phyloP scores from a whole-genome alignment of 1,139 yeast genomes.

The Blastobotrys petasosporus region DNA sequence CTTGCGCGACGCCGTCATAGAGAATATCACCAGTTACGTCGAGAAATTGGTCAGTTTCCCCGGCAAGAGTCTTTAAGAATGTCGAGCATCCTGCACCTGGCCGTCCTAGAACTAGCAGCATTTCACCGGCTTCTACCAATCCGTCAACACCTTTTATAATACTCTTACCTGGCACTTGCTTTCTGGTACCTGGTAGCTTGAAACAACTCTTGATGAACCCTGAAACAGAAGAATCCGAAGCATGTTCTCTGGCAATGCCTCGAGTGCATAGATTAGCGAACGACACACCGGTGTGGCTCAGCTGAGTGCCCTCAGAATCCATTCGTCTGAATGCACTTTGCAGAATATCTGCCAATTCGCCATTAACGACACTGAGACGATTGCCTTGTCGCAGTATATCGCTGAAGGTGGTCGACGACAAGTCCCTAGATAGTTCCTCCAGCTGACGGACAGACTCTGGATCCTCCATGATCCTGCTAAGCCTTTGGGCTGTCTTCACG shows the following conservation, averaged over 20 bases:
- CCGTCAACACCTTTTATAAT: slow-evolving; percentile 15
- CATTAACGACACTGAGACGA: slow-evolving; percentile 37
- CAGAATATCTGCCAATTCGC: slow-evolving; percentile 30
- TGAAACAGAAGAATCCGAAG: slow-evolving; percentile 39
- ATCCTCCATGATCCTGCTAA: slow-evolving; percentile 18
- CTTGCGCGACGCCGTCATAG: slow-evolving; percentile 47
- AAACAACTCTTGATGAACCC: background rate
- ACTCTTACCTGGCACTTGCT: background rate
- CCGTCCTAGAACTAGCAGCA: slow-evolving; percentile 53
- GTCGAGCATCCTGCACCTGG: slow-evolving; percentile 64
- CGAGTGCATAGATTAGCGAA: slow-evolving; percentile 42
- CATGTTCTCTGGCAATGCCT: slow-evolving; percentile 48
- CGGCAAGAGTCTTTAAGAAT: slow-evolving; percentile 48
- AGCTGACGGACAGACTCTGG: slow-evolving; percentile 34
- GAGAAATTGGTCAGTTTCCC: slow-evolving; percentile 40
- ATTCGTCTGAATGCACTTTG: slow-evolving; percentile 21
- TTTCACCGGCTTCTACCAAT: slow-evolving; percentile 41
- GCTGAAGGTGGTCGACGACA: slow-evolving; percentile 34
- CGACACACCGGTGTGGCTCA: slow-evolving; percentile 45
- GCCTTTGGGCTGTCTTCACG: slow-evolving; percentile 12
- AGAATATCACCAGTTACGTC: slow-evolving; percentile 37
- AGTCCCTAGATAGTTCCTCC: slow-evolving; percentile 38
- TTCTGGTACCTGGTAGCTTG: slow-evolving; percentile 26
- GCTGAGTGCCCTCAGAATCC: slow-evolving; percentile 41
- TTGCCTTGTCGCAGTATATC: slow-evolving; percentile 35